Conservation (phyloP, 192 early-diverging fungal genomes). For the Allomyces macrogynus region DNA sequence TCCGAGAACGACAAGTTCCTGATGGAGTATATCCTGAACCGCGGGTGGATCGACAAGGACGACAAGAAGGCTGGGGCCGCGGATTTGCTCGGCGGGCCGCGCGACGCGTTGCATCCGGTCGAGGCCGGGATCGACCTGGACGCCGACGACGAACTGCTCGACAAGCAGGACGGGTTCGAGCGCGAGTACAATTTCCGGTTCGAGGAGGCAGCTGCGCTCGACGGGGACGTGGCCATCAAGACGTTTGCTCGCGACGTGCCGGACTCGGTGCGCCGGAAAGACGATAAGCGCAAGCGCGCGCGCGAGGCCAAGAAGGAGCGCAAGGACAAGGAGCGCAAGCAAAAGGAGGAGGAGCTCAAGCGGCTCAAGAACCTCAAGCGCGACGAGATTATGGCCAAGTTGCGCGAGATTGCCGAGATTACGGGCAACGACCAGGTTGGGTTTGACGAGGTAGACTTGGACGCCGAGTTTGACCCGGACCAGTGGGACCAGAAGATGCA, state of each 20-base stretch:
- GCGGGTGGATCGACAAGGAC: slow-evolving; percentile 79
- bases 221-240: slow-evolving; percentile 17
- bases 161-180: slow-evolving; percentile 71
- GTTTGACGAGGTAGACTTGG: slow-evolving; percentile 60
- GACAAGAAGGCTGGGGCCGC: slow-evolving; percentile 39
- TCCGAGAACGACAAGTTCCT: slow-evolving; percentile 44
- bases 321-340: slow-evolving; percentile 47
- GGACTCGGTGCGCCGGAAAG: slow-evolving; percentile 60
- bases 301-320: slow-evolving; percentile 47
- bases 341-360: slow-evolving; percentile 68
- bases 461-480: slow-evolving; percentile 79
- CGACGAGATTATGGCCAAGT: slow-evolving; percentile 56
- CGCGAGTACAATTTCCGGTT: slow-evolving; percentile 81
- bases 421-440: slow-evolving; percentile 48
- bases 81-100: slow-evolving; percentile 32
- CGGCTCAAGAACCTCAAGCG: slow-evolving; percentile 81
- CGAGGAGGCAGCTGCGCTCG: slow-evolving; percentile 40
- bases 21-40: slow-evolving; percentile 82
- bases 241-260: slow-evolving; percentile 67
- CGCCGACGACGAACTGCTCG: slow-evolving; percentile 56
- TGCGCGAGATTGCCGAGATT: slow-evolving; percentile 71
- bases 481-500: slow-evolving; percentile 75
- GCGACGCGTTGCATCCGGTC: slow-evolving; percentile 18
- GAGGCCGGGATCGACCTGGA: slow-evolving; percentile 20
- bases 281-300: slow-evolving; percentile 51